phyloP scores from a whole-genome alignment of 2,329 filamentous ascomycete genomes.

The Beauveria sp. region DNA sequence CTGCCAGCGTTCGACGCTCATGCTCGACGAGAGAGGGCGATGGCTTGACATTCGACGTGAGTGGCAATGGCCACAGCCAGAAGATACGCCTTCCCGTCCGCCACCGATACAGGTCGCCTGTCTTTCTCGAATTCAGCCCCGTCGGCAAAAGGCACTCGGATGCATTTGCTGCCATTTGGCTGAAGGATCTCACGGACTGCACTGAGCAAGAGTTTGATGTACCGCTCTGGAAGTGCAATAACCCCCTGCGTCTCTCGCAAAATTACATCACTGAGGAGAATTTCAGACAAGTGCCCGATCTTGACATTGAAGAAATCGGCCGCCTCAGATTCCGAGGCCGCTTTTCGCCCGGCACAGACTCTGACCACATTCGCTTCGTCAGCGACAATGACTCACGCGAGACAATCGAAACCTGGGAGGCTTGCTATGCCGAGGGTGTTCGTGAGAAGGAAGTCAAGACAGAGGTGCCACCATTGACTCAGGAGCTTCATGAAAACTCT shows the following conservation, averaged over 20 bases:
- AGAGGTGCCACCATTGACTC: constrained; percentile 64
- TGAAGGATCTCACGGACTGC: constrained; percentile 76
- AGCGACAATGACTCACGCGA: constrained; percentile 83
- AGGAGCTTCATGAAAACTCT: constrained; percentile 73
- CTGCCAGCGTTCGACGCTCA: constrained; percentile 58
- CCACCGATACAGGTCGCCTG: constrained; percentile 79
- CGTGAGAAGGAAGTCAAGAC: constrained; percentile 61
- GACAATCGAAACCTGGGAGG: constrained; percentile 92
- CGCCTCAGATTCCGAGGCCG: constrained; percentile 70
- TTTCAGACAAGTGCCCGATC: constrained; percentile 58
- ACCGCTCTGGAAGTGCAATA: constrained; percentile 83
- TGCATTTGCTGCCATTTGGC: constrained; percentile 76
- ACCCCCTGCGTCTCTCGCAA: constrained; percentile 69
- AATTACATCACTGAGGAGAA: constrained; percentile 87
- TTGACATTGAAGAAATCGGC: constrained; percentile 73
- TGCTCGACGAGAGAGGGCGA: constrained; percentile 55
- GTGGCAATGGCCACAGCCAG: constrained; percentile 28
- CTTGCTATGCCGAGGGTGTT: constrained; percentile 81
- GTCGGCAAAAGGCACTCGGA: constrained; percentile 61
- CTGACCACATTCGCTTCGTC: constrained; percentile 75
- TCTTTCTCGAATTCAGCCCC: constrained; percentile 79
- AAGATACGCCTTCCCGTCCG: constrained; percentile 76
- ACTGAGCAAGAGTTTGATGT: constrained; percentile 71
- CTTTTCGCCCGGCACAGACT: constrained; percentile 87
- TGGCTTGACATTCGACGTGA: constrained; percentile 41